phyloP scores from a whole-genome alignment of 352 stramenopile genomes.

The Thraustochytrium sp. region DNA sequence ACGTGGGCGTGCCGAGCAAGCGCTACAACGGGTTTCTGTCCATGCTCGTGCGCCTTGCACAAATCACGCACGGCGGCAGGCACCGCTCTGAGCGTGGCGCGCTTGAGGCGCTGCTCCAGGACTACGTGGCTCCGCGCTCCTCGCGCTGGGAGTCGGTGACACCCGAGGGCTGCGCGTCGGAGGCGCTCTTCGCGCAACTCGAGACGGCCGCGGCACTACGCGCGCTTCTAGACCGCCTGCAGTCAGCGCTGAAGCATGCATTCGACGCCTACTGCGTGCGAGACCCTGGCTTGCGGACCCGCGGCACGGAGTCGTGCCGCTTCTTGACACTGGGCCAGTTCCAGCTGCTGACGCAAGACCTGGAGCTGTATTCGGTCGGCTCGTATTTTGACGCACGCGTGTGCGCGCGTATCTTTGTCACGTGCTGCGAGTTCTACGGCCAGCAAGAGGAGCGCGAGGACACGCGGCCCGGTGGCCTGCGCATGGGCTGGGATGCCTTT shows the following conservation, averaged over 20 bases:
- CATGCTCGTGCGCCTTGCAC: slow-evolving; percentile 7
- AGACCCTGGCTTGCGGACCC: not conserved
- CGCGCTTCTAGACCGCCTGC: not conserved
- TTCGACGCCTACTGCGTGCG: slow-evolving; percentile 30
- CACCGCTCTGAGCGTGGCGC: not conserved
- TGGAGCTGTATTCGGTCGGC: not conserved
- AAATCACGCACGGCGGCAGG: not conserved
- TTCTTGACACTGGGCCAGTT: slow-evolving; percentile 31
- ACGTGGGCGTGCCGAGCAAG: not conserved
- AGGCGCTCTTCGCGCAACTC: slow-evolving; percentile 1
- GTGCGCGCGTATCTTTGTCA: not conserved
- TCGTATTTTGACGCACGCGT: not conserved
- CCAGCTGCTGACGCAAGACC: slow-evolving; percentile 3
- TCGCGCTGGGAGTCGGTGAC: not conserved
- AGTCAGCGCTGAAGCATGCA: not conserved
- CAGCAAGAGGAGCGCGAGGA: not conserved
- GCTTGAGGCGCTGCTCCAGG: slow-evolving; percentile 4
- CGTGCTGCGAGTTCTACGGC: slow-evolving; percentile 6
- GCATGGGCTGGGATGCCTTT: not conserved
- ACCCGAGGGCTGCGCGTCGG: not conserved
- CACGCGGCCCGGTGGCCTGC: not conserved
- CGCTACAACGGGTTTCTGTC: slow-evolving; percentile 21
- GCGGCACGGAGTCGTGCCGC: not conserved
- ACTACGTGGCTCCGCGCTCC: not conserved
- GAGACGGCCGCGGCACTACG: not conserved